These are phyloP conservation scores for Aureobasidium leucospermi DNA, from an alignment of 2,329 filamentous ascomycete genomes.

Conservation along the genomic window DNA sequence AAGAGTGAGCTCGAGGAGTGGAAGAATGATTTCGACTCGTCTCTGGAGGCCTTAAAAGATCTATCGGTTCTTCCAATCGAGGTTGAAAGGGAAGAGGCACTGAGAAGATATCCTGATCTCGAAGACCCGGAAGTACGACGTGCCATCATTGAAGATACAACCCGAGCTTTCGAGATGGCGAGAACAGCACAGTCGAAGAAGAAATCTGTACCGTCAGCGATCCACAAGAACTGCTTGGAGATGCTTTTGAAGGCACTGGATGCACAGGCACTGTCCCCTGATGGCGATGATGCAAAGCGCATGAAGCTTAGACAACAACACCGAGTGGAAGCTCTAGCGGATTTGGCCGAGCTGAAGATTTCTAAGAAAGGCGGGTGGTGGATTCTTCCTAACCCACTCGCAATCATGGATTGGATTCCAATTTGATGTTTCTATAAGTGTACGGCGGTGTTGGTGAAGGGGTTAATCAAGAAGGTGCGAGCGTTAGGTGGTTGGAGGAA, in stretches of 20 bases:
- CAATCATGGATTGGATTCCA: background rate
- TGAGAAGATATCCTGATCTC: background rate
- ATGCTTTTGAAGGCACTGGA: background rate
- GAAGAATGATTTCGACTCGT: background rate
- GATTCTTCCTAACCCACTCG: background rate
- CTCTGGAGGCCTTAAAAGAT: background rate
- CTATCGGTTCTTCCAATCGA: background rate
- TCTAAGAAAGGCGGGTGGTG: background rate
- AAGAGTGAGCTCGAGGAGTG: background rate
- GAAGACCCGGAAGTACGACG: background rate
- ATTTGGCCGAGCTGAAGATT: background rate
- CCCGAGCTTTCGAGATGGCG: background rate
- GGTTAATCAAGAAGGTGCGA: background rate
- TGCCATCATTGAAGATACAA: background rate
- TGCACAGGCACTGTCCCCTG: background rate
- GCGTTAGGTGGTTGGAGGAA: background rate
- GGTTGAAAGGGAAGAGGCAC: background rate
- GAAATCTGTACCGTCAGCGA: background rate
- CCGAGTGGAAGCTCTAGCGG: background rate
- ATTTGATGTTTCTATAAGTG: no score
- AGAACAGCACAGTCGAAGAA: background rate
- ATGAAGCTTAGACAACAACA: background rate
- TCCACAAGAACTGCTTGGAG: background rate
- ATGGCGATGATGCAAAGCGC: background rate
- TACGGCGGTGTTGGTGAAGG: background rate